Evolutionary conservation across 2,329 filamentous ascomycete genomes (phyloP).

Genomic region (Fusarium domesticum): DNA sequence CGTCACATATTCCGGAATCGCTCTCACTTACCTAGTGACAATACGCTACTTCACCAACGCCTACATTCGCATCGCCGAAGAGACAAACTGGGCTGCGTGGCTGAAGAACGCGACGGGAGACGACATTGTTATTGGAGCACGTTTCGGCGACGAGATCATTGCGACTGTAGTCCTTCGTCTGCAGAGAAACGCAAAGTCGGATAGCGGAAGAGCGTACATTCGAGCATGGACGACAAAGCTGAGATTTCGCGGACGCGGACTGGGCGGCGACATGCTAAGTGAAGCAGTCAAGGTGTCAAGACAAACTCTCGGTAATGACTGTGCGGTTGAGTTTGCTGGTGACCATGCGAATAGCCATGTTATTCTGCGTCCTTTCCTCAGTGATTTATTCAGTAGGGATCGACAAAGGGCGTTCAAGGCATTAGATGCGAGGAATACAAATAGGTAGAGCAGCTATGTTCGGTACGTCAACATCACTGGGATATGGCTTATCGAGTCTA

Average conservation of each 20-base stretch:
- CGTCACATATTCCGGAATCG: conserved; percentile 56
- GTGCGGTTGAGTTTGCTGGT: conserved; percentile 64
- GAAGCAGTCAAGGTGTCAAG: conserved; percentile 65
- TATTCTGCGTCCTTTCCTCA: neutral
- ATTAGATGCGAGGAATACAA: too few relatives aligned
- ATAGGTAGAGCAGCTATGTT: too few relatives aligned
- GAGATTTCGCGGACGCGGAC: conserved; percentile 65
- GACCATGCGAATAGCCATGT: conserved; percentile 67
- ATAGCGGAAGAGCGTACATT: conserved; percentile 59
- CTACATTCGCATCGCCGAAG: conserved; percentile 64
- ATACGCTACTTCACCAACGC: conserved; percentile 58
- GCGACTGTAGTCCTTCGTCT: conserved; percentile 67
- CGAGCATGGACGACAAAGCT: conserved; percentile 77
- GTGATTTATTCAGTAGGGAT: neutral
- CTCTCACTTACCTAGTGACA: conserved; percentile 60
- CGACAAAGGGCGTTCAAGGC: neutral
- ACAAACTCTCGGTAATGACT: conserved; percentile 59
- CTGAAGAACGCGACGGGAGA: conserved; percentile 35
- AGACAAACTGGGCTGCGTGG: conserved; percentile 61
- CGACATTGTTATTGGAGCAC: conserved; percentile 60
- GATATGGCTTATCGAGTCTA: too few relatives aligned
- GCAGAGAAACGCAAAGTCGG: conserved; percentile 16
- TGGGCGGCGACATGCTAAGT: conserved; percentile 69
- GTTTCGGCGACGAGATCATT: conserved; percentile 65
- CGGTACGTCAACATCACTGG: too few relatives aligned